Evolutionary conservation across 106 monocot genomes (phyloP), one percentile per base, ranked within the genome.

Genomic region (Dioscorea alata): DNA sequence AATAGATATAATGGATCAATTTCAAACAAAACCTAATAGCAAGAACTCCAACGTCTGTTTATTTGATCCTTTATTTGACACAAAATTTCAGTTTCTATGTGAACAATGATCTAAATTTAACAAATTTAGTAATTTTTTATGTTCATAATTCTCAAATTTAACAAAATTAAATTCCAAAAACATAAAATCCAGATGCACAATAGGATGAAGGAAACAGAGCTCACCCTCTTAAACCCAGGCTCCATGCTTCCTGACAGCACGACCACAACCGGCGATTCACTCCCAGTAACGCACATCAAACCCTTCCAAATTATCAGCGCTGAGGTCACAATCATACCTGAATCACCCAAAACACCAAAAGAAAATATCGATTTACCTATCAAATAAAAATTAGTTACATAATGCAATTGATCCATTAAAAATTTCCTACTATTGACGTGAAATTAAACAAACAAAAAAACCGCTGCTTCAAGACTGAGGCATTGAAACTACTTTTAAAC

Each of bases 161-260:
- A 34, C 34, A 34, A 34, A 7, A 34, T 34, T 7, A 4, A 34
- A 34, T 42, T 10, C 42, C 42, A 6, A 42, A 6, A 42, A 42
- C 42, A 42, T 6, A 2, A 42, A 42, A 42, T 13, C 54, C 54
- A 54, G 18, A 54, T 54, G 15, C 54, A 54, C 0, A 54, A 54
- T 15, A 54, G 54, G 5, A 54, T 28, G 13, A 18, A 18, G 18
- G 54, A 8, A 54, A 15, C 18, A 54, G 19, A 13, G 34, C 66
- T 61, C 19, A 71, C 71, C 71, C 60, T 71, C 61, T 71, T 61
- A 25, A 71, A 61, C 1, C 61, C 71, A 18, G 71, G 71, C 61
- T 71, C 71, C 71, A 71, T 71, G 48, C 71, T 71, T 19, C 71
- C 71, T 3, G 71, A 71, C 7, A 71, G 48, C 9, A 71, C 71